Evolutionary conservation across 108 stramenopile species (phyloP).

Genomic region (Pseudonitzschia multistriata): DNA sequence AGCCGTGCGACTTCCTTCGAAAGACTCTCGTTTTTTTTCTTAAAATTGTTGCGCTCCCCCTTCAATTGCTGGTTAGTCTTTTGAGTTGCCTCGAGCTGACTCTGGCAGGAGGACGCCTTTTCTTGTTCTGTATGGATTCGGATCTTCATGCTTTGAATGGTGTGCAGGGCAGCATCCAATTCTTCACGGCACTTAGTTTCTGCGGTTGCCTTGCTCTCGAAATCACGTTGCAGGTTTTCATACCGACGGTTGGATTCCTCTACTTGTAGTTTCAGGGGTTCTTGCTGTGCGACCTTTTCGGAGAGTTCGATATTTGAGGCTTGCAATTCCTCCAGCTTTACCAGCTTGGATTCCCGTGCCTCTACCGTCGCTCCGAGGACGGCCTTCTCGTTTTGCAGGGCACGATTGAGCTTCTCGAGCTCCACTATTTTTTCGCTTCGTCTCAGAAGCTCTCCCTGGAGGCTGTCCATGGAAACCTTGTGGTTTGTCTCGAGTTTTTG

Average conservation of each 20-base stretch:
- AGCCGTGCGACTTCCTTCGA: constrained; percentile 66
- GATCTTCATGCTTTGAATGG: constrained; percentile 34
- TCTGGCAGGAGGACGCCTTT: constrained; percentile 22
- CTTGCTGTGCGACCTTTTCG: constrained; percentile 31
- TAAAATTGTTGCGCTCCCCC: constrained; percentile 67
- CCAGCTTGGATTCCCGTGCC: constrained; percentile 66
- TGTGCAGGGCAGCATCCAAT: constrained; percentile 34
- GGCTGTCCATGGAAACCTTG: not conserved
- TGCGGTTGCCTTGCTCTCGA: constrained; percentile 29
- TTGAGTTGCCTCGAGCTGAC: constrained; percentile 38
- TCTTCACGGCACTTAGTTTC: constrained; percentile 47
- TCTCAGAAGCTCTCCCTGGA: constrained; percentile 10
- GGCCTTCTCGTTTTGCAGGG: constrained; percentile 78
- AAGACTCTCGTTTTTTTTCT: constrained; percentile 70
- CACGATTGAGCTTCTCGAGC: constrained; percentile 51
- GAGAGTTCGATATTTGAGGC: constrained; percentile 26
- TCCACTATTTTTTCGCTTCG: constrained; percentile 28
- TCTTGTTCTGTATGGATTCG: constrained; percentile 28
- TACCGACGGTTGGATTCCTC: constrained; percentile 23
- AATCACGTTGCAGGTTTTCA: constrained; percentile 18
- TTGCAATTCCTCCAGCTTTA: constrained; percentile 50
- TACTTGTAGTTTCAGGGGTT: constrained; percentile 26
- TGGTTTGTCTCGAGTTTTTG: constrained; percentile 19
- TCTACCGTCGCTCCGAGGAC: constrained; percentile 71
- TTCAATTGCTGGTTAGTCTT: constrained; percentile 60